These are phyloP conservation scores for Trametes meyenii DNA, from an alignment of 768 basidiomycete species.

Conservation along the genomic window DNA sequence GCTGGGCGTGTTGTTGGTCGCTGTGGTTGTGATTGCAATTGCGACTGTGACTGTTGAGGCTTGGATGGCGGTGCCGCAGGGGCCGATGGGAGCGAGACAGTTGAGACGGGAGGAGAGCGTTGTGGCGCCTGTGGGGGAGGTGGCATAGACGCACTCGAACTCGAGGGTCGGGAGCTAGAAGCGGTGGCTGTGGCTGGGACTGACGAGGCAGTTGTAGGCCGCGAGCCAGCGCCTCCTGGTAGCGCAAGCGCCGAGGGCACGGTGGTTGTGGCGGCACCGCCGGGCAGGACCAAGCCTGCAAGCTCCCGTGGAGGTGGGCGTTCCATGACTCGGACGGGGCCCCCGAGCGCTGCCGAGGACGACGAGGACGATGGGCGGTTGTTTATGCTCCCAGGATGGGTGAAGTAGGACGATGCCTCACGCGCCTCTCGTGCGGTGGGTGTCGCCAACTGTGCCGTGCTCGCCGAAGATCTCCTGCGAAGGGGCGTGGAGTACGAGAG, in stretches of 20 bases:
- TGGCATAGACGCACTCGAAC: constrained; percentile 12
- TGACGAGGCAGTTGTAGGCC: constrained; percentile 21
- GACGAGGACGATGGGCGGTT: constrained; percentile 17
- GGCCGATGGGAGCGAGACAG: constrained; percentile 19
- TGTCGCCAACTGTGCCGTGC: constrained; percentile 10
- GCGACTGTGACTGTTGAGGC: constrained; percentile 3
- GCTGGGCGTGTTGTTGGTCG: constrained; percentile 7
- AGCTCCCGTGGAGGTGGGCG: constrained; percentile 12
- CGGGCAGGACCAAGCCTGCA: constrained; percentile 23
- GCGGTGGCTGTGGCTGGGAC: constrained; percentile 12
- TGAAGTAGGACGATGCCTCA: constrained; percentile 30
- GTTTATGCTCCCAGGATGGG: constrained; percentile 23
- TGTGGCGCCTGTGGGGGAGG: constrained; percentile 24
- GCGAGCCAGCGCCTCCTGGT: constrained; percentile 18
- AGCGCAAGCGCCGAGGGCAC: constrained; percentile 14
- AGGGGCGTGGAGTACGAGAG: constrained; percentile 32
- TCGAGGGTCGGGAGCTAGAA: constrained; percentile 7
- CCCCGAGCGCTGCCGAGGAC: constrained; percentile 6
- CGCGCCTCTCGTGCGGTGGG: constrained; percentile 6
- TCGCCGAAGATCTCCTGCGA: constrained; percentile 30
- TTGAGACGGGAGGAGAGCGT: constrained; percentile 25
- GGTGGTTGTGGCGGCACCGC: background rate
- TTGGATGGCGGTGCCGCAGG: constrained; percentile 16
- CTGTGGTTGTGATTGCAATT: background rate
- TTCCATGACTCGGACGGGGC: constrained; percentile 9